Evolutionary conservation across 768 basidiomycete species (phyloP).

Genomic region (Leucogyrophana mollusca): DNA sequence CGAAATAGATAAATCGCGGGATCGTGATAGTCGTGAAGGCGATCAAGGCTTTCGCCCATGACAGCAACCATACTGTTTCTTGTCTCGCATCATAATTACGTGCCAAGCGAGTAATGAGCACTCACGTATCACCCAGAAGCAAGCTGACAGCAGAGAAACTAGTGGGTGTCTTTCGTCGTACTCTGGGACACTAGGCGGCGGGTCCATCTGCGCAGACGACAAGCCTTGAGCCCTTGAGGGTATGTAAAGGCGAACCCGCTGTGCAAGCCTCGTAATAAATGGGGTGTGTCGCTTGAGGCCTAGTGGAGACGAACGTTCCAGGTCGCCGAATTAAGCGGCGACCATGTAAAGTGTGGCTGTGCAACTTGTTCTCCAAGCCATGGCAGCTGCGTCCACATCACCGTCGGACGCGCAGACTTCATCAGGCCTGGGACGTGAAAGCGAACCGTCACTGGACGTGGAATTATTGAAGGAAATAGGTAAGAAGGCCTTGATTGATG

Average conservation of each 20-base stretch:
- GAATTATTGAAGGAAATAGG: slow-evolving; percentile 74
- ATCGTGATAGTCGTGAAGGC: slow-evolving; percentile 82
- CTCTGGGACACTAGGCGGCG: slow-evolving; percentile 12
- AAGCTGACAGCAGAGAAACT: slow-evolving; percentile 74
- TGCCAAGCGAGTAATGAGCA: slow-evolving; percentile 17
- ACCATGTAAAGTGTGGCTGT: slow-evolving; percentile 29
- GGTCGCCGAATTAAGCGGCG: neutral
- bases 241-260: too few species aligned
- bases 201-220: slow-evolving; percentile 19
- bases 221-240: too few species aligned
- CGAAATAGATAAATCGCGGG: slow-evolving; percentile 73
- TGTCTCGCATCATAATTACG: slow-evolving; percentile 6
- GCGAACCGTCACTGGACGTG: slow-evolving; percentile 51
- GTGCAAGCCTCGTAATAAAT: too few species aligned
- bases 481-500: slow-evolving; percentile 77
- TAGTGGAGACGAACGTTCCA: slow-evolving; percentile 4
- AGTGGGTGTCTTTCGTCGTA: slow-evolving; percentile 61
- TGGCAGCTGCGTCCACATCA: slow-evolving; percentile 26
- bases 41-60: slow-evolving; percentile 72
- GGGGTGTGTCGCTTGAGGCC: too few species aligned
- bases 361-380: slow-evolving; percentile 9
- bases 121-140: slow-evolving; percentile 82
- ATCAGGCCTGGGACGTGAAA: slow-evolving; percentile 31
- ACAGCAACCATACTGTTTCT: slow-evolving; percentile 72
- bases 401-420: slow-evolving; percentile 37